phyloP scores from a whole-genome alignment of 257 asterid species.

The Craterostigma plantagineum region DNA sequence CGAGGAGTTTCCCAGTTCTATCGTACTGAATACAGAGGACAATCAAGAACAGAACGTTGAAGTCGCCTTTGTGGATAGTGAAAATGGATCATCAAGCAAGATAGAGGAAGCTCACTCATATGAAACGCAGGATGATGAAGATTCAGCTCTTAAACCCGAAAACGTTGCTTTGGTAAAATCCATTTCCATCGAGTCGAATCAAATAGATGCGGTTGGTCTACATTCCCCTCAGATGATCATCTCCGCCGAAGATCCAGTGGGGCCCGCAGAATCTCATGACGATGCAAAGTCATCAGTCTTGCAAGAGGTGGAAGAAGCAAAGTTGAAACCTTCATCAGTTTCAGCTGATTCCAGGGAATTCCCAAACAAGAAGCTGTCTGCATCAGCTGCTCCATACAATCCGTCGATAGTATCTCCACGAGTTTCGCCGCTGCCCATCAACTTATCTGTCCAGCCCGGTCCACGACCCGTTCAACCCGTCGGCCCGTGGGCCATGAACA shows the following conservation, averaged over 20 bases:
- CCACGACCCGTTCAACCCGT: slow-evolving; percentile 41
- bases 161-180: slow-evolving; percentile 14
- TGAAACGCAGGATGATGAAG: slow-evolving; percentile 16
- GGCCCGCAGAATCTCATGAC: slow-evolving; percentile 11
- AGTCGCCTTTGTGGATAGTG: slow-evolving; percentile 14
- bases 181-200: slow-evolving; percentile 16
- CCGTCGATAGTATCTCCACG: slow-evolving; percentile 54
- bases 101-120: slow-evolving; percentile 22
- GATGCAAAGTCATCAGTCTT: slow-evolving; percentile 17
- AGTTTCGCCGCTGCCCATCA: slow-evolving; percentile 50
- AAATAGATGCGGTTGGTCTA: slow-evolving; percentile 16
- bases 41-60: slow-evolving; percentile 18
- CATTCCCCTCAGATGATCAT: slow-evolving; percentile 18
- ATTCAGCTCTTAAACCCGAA: slow-evolving; percentile 16
- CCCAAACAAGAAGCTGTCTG: slow-evolving; percentile 68
- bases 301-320: slow-evolving; percentile 31
- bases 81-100: slow-evolving; percentile 14
- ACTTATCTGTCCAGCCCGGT: slow-evolving; percentile 37
- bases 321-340: slow-evolving; percentile 18
- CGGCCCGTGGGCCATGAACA: slow-evolving; percentile 80
- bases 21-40: slow-evolving; percentile 17
- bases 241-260: slow-evolving; percentile 19
- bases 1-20: slow-evolving; percentile 13
- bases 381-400: slow-evolving; percentile 90
- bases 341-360: slow-evolving; percentile 42